These are phyloP conservation scores for Falciphora oryzae DNA, from an alignment of 2,329 filamentous ascomycete genomes.

Conservation along the genomic window DNA sequence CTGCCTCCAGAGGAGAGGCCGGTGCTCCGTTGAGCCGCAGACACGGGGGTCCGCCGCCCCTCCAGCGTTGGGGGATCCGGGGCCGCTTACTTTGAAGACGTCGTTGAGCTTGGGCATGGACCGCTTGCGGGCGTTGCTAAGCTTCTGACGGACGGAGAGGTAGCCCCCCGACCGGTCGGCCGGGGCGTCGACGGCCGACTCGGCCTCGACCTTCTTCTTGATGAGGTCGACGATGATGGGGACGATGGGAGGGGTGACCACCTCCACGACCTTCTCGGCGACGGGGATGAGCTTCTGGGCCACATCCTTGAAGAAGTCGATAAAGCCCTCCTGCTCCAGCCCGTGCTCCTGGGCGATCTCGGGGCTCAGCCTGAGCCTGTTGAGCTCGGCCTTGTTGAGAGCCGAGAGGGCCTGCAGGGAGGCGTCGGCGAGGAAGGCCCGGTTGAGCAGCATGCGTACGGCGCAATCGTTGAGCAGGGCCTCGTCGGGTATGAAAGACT, in stretches of 20 bases:
- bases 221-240: background rate
- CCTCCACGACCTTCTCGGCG: background rate
- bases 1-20: background rate
- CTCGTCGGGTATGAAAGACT: background rate
- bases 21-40: too few relatives aligned
- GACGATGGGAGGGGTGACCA: too few relatives aligned
- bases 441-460: slow-evolving; percentile 13
- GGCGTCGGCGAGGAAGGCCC: slow-evolving; percentile 15
- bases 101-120: background rate
- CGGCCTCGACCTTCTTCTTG: background rate
- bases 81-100: background rate
- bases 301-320: background rate
- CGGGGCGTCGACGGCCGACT: background rate
- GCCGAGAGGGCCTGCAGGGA: slow-evolving; percentile 14
- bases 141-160: background rate
- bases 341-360: background rate
- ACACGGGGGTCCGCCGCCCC: background rate
- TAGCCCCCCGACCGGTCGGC: background rate
- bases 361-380: background rate
- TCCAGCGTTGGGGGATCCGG: background rate
- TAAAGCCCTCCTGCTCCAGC: background rate
- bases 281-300: background rate
- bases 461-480: background rate
- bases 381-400: slow-evolving; percentile 1
- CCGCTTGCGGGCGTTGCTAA: background rate